Conservation (phyloP, 176 grass and related monocot genomes). For the Panicum miliaceum region DNA sequence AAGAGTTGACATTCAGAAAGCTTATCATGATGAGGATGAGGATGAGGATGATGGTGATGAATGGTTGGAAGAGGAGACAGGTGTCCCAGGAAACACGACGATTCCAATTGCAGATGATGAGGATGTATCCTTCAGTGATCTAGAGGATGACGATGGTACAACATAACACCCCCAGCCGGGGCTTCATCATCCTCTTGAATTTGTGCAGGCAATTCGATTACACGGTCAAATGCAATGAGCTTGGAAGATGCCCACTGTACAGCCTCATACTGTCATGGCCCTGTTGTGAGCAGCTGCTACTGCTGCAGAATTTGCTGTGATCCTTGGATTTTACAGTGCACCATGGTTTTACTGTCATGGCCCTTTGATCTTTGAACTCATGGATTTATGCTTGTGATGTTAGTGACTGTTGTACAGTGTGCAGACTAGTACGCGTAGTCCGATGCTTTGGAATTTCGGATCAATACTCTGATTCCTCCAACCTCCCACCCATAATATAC, state of each 20-base stretch:
- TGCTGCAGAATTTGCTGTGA: constrained; percentile 1
- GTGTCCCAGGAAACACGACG: constrained; percentile 35
- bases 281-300: background rate
- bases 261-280: background rate
- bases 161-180: constrained; percentile 24
- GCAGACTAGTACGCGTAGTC: background rate
- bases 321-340: background rate
- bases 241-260: constrained; percentile 4
- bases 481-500: background rate
- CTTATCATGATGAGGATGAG: constrained; percentile 34
- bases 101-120: constrained; percentile 69
- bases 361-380: background rate
- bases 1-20: constrained; percentile 49
- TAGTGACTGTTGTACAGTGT: constrained; percentile 26
- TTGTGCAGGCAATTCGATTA: background rate
- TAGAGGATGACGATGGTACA: constrained; percentile 74
- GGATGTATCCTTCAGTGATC: constrained; percentile 87
- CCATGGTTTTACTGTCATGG: background rate
- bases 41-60: constrained; percentile 58
- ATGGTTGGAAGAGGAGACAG: constrained; percentile 80
- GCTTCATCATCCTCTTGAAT: background rate
- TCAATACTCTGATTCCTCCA: background rate
- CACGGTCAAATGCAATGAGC: background rate
- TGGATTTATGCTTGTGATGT: background rate
- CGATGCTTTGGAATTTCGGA: constrained; percentile 5